Percentiles rank a stretch among this genome's conserved stretches.
Evolutionary conservation across 192 early-diverging fungal species (phyloP).

Genomic region (Spizellomyces sp.): DNA sequence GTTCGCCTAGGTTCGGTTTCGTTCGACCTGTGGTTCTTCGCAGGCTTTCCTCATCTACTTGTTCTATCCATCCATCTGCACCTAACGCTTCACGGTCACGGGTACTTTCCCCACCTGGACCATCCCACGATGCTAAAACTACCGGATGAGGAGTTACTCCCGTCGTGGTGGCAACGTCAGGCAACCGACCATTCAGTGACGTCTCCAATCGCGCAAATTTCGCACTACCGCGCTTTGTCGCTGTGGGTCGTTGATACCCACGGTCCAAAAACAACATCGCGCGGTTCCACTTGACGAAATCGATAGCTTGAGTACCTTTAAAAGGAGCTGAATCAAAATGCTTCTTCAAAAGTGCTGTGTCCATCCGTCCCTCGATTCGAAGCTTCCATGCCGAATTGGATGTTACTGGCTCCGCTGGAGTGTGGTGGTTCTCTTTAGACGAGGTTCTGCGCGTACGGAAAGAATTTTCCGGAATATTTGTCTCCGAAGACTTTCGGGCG

Average conservation of each 20-base stretch:
- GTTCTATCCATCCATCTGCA: background rate
- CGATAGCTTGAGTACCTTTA: constrained; percentile 1
- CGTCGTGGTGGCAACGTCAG: background rate
- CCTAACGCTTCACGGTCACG: background rate
- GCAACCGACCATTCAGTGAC: background rate
- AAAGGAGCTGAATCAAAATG: background rate
- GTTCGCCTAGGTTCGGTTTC: background rate
- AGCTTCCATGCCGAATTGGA: background rate
- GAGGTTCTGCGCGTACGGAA: background rate
- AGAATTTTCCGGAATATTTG: background rate
- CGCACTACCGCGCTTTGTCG: background rate
- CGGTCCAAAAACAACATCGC: constrained; percentile 1
- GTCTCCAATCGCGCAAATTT: background rate
- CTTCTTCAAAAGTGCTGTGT: background rate
- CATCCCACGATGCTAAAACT: background rate
- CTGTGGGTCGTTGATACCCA: background rate
- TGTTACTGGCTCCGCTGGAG: background rate
- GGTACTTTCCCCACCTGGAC: background rate
- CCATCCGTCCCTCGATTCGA: background rate
- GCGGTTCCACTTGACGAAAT: constrained; percentile 6
- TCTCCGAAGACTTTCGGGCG: too few species aligned
- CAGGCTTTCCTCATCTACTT: background rate
- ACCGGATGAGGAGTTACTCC: background rate
- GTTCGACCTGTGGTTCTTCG: background rate
- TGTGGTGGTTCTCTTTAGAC: background rate